phyloP scores from a whole-genome alignment of 23 red algal genomes.

The Gracilaria gracilis region DNA sequence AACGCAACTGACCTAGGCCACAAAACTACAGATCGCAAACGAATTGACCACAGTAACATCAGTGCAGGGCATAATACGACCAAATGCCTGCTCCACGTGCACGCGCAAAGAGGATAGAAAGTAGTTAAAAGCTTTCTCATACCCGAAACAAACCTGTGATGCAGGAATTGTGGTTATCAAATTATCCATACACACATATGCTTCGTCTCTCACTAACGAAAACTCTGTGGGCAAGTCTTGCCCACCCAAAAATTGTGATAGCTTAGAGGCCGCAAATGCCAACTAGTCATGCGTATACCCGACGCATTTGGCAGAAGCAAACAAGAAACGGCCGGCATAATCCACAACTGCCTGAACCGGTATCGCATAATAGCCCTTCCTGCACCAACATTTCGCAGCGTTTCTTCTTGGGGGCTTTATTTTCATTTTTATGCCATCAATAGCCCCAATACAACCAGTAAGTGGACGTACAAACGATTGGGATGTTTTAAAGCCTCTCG shows the following conservation, averaged over 20 bases:
- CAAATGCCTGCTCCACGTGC: constrained; percentile 34
- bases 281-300: constrained; percentile 29
- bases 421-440: constrained; percentile 26
- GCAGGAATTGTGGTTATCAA: constrained; percentile 20
- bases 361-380: constrained; percentile 20
- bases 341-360: constrained; percentile 47
- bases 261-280: background rate
- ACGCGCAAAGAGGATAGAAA: constrained; percentile 22
- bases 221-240: background rate
- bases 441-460: constrained; percentile 19
- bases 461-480: background rate
- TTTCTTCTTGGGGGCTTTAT: background rate
- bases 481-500: constrained; percentile 6
- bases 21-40: too few relatives aligned
- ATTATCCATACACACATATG: constrained; percentile 34
- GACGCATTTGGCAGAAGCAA: constrained; percentile 25
- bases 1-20: too few relatives aligned
- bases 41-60: too few relatives aligned
- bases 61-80: too few relatives aligned
- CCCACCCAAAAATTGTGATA: background rate
- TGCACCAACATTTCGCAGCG: constrained; percentile 13
- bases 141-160: background rate
- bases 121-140: constrained; percentile 23
- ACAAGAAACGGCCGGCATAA: background rate
- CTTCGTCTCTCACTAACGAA: constrained; percentile 23